A percentile compares a stretch with the other conserved stretches of the same genome.
Evolutionary conservation across 306 rosid genomes (phyloP).

Genomic region (Sechiopsis laciniata): DNA sequence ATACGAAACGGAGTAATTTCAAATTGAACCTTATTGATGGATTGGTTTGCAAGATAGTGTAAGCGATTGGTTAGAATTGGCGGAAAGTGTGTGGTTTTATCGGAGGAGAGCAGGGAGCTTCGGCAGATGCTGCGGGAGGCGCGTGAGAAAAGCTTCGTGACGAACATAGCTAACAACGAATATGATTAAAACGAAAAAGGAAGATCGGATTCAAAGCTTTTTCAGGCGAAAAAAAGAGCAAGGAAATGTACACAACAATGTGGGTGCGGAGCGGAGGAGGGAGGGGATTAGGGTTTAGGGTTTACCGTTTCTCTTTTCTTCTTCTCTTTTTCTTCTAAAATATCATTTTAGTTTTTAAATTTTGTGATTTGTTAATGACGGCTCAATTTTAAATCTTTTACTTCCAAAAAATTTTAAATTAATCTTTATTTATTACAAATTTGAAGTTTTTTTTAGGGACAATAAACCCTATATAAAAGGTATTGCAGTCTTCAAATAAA

Average conservation of each 20-base stretch:
- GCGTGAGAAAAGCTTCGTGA: constrained; percentile 48
- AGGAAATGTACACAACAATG: neutral
- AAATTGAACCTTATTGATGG: constrained; percentile 41
- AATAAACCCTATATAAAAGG: too few relatives aligned
- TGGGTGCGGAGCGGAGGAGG: constrained; percentile 3
- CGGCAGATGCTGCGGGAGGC: constrained; percentile 34
- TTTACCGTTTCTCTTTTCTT: too few relatives aligned
- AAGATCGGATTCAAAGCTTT: neutral
- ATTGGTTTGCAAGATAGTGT: constrained; percentile 39
- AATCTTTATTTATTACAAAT: too few relatives aligned
- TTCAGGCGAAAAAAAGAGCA: neutral
- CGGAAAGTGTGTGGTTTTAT: constrained; percentile 31
- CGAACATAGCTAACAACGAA: constrained; percentile 43
- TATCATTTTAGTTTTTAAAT: too few relatives aligned
- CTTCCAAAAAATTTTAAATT: too few relatives aligned
- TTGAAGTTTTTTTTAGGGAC: too few relatives aligned
- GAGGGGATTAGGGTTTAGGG: too few relatives aligned
- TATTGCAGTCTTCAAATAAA: too few relatives aligned
- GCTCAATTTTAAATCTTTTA: too few relatives aligned
- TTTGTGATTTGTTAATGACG: too few relatives aligned
- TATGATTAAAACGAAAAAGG: neutral
- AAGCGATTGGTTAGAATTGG: constrained; percentile 40
- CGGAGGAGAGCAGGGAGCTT: constrained; percentile 41
- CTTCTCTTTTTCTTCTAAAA: too few relatives aligned
- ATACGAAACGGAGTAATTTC: neutral